A percentile compares a stretch with the other conserved stretches of the same genome.
These are phyloP conservation scores for carrot (Daucus carota) DNA, from an alignment of 129 eudicot genomes.

Conservation along the genomic window DNA sequence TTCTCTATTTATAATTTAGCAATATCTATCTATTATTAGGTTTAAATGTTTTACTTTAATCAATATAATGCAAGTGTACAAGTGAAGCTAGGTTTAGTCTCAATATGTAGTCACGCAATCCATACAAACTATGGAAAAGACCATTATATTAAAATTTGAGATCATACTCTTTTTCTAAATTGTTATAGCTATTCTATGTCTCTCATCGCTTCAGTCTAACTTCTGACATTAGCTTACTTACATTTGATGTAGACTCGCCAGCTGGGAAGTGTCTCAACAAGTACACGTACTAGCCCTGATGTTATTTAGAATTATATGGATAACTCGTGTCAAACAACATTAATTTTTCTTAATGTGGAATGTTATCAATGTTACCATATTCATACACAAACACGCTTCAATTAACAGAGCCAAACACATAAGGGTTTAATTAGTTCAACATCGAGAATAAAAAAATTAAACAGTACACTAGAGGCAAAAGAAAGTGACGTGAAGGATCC, in stretches of 20 bases:
- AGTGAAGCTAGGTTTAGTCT: background rate
- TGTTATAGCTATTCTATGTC: background rate
- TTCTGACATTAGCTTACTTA: background rate
- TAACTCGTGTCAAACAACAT: background rate
- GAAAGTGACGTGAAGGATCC: background rate
- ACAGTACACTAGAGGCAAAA: background rate
- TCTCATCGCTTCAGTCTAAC: background rate
- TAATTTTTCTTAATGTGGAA: background rate
- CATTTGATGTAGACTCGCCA: background rate
- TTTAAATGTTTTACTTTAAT: background rate
- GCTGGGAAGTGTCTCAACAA: background rate
- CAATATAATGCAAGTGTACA: background rate
- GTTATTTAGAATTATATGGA: background rate
- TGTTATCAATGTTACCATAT: background rate
- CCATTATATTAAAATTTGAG: background rate
- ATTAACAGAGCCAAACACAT: background rate
- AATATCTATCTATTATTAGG: background rate
- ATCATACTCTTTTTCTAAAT: background rate
- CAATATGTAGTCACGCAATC: background rate
- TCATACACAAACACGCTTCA: background rate
- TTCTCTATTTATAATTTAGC: background rate
- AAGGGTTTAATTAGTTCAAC: background rate
- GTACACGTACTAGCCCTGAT: background rate
- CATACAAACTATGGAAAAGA: background rate
- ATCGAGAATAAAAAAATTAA: no score